A percentile compares a stretch with the other conserved stretches of the same genome.
Conservation (phyloP, 306 rosid species). For the Dryas octopetala region DNA sequence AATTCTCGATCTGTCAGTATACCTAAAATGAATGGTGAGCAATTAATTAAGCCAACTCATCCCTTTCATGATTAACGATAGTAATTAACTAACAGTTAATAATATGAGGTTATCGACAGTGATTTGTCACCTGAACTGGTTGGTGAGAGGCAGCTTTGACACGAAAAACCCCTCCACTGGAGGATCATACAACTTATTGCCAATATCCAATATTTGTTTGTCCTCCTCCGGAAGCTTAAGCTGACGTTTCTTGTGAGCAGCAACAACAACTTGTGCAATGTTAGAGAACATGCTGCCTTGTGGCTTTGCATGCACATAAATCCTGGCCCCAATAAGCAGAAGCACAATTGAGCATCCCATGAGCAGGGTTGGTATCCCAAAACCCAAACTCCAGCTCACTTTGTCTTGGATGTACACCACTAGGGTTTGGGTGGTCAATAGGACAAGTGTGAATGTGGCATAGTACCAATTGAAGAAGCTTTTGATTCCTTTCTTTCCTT, state of each 20-base stretch:
- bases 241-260: slow-evolving; percentile 59
- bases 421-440: slow-evolving; percentile 43
- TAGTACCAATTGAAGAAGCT: slow-evolving; percentile 82
- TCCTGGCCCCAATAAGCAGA: slow-evolving; percentile 44
- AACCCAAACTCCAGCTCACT: slow-evolving; percentile 72
- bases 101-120: background rate
- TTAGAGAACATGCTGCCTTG: slow-evolving; percentile 60
- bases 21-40: too few relatives aligned
- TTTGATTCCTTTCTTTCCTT: slow-evolving; percentile 54
- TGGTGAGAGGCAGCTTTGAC: slow-evolving; percentile 55
- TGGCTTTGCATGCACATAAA: slow-evolving; percentile 48
- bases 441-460: slow-evolving; percentile 35
- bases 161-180: slow-evolving; percentile 24
- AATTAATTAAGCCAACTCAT: too few relatives aligned
- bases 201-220: slow-evolving; percentile 1
- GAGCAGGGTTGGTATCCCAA: slow-evolving; percentile 52
- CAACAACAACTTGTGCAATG: slow-evolving; percentile 44
- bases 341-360: slow-evolving; percentile 51
- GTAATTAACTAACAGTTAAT: too few relatives aligned
- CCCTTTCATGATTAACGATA: too few relatives aligned
- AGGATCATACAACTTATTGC: slow-evolving; percentile 45
- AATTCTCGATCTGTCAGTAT: too few relatives aligned
- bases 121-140: slow-evolving; percentile 50
- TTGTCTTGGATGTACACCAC: slow-evolving; percentile 69
- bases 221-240: slow-evolving; percentile 29